phyloP scores from a whole-genome alignment of 495 filamentous ascomycete genomes.

The Penicillium bialowiezense region DNA sequence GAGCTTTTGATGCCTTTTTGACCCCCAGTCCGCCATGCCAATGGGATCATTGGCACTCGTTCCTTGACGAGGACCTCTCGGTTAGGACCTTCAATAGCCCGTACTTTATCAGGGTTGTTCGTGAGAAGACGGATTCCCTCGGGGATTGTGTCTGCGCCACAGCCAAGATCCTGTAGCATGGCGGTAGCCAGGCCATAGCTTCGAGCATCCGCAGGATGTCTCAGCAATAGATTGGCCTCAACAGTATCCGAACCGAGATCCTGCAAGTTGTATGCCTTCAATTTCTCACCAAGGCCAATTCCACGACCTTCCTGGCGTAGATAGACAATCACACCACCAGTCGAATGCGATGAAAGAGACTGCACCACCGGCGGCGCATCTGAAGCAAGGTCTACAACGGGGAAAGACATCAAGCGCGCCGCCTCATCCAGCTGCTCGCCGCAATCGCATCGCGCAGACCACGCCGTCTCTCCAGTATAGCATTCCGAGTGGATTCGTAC shows the following conservation, averaged over 20 bases:
- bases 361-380: conserved; percentile 32
- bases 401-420: conserved; percentile 87
- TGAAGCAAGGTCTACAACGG: conserved; percentile 37
- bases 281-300: conserved; percentile 89
- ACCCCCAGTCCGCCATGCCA: conserved; percentile 82
- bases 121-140: conserved; percentile 79
- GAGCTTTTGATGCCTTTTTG: conserved; percentile 78
- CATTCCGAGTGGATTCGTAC: conserved; percentile 97
- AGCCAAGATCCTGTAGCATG: conserved; percentile 82
- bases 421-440: conserved; percentile 98
- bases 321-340: conserved; percentile 90
- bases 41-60: conserved; percentile 90
- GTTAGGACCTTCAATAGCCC: conserved; percentile 88
- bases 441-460: conserved; percentile 96
- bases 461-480: conserved; percentile 97
- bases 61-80: conserved; percentile 85
- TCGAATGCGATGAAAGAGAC: conserved; percentile 49
- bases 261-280: conserved; percentile 97
- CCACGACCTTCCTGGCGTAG: conserved; percentile 93
- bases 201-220: conserved; percentile 91
- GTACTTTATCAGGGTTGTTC: conserved; percentile 98
- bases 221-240: conserved; percentile 85
- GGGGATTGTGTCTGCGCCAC: conserved; percentile 54
- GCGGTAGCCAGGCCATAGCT: conserved; percentile 94
- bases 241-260: conserved; percentile 94